Evolutionary conservation across 139 green algal genomes (phyloP).

Genomic region (Diplosphaera chodatii): DNA sequence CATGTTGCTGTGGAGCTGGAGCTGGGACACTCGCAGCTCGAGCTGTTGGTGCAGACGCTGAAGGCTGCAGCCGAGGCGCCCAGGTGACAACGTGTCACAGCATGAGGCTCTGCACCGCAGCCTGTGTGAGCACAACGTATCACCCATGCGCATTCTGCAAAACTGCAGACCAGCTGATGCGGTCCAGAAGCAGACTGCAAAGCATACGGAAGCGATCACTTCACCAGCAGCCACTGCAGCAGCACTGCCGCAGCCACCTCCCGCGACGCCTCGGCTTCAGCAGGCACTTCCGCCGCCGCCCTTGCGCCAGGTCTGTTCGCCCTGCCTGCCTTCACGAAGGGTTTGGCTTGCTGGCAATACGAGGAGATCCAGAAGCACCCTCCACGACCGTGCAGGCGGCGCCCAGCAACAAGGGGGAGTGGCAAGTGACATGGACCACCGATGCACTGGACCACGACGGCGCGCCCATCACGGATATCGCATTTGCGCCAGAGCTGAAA

Average conservation of each 20-base stretch:
- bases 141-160: no score
- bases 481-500: slow-evolving; percentile 16
- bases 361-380: no score
- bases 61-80: background rate
- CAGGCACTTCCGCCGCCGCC: background rate
- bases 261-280: background rate
- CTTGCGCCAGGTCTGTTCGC: background rate
- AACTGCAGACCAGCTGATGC: no score
- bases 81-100: no score
- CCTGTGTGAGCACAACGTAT: no score
- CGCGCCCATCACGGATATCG: slow-evolving; percentile 22
- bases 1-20: background rate
- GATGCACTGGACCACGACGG: slow-evolving; percentile 37
- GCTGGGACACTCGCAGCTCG: background rate
- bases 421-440: slow-evolving; percentile 13
- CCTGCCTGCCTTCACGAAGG: background rate
- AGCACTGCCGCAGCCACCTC: background rate
- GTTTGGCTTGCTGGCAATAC: background rate
- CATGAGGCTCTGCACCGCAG: no score
- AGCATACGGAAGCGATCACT: no score
- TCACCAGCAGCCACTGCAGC: background rate
- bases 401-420: background rate
- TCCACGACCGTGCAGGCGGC: no score
- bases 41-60: background rate
- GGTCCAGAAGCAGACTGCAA: no score